Percentiles rank a stretch among this genome's conserved stretches.
Evolutionary conservation across 371 early-diverging fungal genomes (phyloP).

Genomic region (Dichotomocladium elegans): DNA sequence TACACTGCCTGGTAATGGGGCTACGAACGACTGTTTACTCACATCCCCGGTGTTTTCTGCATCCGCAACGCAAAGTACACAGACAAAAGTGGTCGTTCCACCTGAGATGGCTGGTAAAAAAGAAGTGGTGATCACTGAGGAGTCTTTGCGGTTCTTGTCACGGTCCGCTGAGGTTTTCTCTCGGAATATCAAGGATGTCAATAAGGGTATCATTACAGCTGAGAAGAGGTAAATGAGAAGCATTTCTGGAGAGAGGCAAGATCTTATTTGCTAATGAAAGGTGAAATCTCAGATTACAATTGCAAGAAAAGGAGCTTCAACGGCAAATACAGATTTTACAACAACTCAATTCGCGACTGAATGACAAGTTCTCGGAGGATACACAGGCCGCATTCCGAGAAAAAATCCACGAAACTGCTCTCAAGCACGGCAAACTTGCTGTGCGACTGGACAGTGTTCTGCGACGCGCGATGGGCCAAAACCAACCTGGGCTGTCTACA

Average conservation of each 20-base stretch:
- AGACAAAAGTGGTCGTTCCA: slow-evolving; percentile 29
- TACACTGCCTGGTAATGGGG: background rate
- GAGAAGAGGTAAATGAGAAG: slow-evolving; percentile 10
- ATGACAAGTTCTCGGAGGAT: background rate
- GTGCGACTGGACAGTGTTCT: slow-evolving; percentile 18
- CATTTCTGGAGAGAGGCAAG: background rate
- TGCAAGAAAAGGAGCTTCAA: slow-evolving; percentile 12
- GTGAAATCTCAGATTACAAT: background rate
- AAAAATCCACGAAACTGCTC: slow-evolving; percentile 8
- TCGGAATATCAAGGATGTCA: slow-evolving; percentile 13
- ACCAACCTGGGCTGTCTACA: slow-evolving; percentile 10
- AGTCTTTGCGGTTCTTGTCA: slow-evolving; percentile 32
- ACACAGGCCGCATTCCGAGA: slow-evolving; percentile 1
- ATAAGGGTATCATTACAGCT: background rate
- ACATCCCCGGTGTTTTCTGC: background rate
- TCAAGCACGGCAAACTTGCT: slow-evolving; percentile 11
- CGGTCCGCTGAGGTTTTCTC: slow-evolving; percentile 23
- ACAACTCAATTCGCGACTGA: slow-evolving; percentile 1
- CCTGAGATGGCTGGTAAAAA: slow-evolving; percentile 26
- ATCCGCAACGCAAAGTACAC: background rate
- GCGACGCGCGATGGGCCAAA: slow-evolving; percentile 5
- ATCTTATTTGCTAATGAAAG: background rate
- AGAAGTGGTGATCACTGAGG: slow-evolving; percentile 36
- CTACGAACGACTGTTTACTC: background rate
- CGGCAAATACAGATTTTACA: slow-evolving; percentile 8